These are phyloP conservation scores for Penicillium freii DNA, from an alignment of 2,329 filamentous ascomycete species.

Conservation along the genomic window DNA sequence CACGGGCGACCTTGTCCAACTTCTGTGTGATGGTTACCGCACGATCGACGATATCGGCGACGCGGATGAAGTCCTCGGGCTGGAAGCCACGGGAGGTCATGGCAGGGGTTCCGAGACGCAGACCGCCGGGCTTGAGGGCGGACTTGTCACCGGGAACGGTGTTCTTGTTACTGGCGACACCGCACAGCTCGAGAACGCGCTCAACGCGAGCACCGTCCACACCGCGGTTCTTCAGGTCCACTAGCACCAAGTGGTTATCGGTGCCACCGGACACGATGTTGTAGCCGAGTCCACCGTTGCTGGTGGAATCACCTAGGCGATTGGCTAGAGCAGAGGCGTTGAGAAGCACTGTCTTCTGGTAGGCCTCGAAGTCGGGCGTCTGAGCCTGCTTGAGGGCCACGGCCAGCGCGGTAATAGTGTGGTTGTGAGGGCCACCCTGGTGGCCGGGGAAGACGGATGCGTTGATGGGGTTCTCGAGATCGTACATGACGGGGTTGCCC, in stretches of 20 bases:
- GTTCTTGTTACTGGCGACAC: conserved; percentile 99
- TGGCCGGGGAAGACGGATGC: conserved; percentile 99
- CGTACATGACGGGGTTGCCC: conserved; percentile 84
- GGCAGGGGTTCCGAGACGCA: conserved; percentile 91
- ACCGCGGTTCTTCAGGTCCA: conserved; percentile 83
- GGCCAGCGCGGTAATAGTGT: conserved; percentile 95
- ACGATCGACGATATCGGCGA: conserved; percentile 81
- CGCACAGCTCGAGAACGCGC: conserved; percentile 84
- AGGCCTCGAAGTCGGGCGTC: conserved; percentile 84
- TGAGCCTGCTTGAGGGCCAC: conserved; percentile 94
- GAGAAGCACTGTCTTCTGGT: conserved; percentile 86
- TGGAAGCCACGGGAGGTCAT: conserved; percentile 97
- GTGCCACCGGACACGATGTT: conserved; percentile 94
- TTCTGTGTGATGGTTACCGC: conserved; percentile 75
- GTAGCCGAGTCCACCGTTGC: conserved; percentile 71
- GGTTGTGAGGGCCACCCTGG: conserved; percentile 98
- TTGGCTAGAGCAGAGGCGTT: conserved; percentile 91
- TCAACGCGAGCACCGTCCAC: conserved; percentile 93
- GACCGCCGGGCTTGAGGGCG: conserved; percentile 85
- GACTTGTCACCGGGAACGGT: conserved; percentile 94
- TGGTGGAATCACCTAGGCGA: conserved; percentile 68
- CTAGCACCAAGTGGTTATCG: conserved; percentile 94
- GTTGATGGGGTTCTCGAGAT: conserved; percentile 95
- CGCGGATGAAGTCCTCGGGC: conserved; percentile 80
- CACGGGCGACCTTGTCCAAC: conserved; percentile 63